These are phyloP conservation scores for Coccinonectria pachysandricola DNA, from an alignment of 2,329 filamentous ascomycete species.

Conservation along the genomic window DNA sequence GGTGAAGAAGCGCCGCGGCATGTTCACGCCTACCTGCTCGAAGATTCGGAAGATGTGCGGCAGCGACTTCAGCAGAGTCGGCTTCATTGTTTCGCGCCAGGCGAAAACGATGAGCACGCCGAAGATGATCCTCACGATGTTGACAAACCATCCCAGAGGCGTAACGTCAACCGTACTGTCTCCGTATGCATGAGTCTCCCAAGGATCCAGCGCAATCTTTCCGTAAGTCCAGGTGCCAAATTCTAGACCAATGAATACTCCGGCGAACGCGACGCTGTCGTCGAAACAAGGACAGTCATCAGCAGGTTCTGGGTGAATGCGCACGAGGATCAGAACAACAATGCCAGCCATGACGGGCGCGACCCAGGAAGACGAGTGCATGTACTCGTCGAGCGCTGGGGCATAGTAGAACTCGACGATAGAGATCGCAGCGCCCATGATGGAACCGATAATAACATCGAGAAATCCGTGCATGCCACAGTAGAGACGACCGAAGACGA, in stretches of 20 bases:
- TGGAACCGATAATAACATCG: slow-evolving; percentile 73
- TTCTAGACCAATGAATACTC: slow-evolving; percentile 77
- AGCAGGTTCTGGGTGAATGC: slow-evolving; percentile 88
- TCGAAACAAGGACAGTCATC: slow-evolving; percentile 97
- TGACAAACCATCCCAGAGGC: slow-evolving; percentile 54
- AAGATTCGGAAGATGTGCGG: slow-evolving; percentile 83
- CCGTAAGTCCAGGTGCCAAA: slow-evolving; percentile 76
- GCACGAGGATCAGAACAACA: slow-evolving; percentile 63
- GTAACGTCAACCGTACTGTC: slow-evolving; percentile 54
- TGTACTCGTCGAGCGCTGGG: slow-evolving; percentile 56
- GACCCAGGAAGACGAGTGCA: slow-evolving; percentile 54
- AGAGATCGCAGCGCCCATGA: slow-evolving; percentile 59
- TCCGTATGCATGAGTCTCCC: slow-evolving; percentile 32
- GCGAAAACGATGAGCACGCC: slow-evolving; percentile 78
- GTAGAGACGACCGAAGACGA: slow-evolving; percentile 84
- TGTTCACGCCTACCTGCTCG: slow-evolving; percentile 65
- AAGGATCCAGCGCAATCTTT: slow-evolving; percentile 36
- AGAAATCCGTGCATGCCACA: slow-evolving; percentile 98
- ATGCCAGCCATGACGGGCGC: slow-evolving; percentile 54
- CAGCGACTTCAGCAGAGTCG: slow-evolving; percentile 62
- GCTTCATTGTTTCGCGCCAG: slow-evolving; percentile 88
- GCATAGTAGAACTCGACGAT: slow-evolving; percentile 51
- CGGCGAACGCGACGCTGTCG: slow-evolving; percentile 87
- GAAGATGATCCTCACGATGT: slow-evolving; percentile 58
- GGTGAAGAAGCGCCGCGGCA: slow-evolving; percentile 86